A percentile compares a stretch with the other conserved stretches of the same genome.
phyloP scores from a whole-genome alignment of 805 yeast genomes.

The Komagataella phaffii region DNA sequence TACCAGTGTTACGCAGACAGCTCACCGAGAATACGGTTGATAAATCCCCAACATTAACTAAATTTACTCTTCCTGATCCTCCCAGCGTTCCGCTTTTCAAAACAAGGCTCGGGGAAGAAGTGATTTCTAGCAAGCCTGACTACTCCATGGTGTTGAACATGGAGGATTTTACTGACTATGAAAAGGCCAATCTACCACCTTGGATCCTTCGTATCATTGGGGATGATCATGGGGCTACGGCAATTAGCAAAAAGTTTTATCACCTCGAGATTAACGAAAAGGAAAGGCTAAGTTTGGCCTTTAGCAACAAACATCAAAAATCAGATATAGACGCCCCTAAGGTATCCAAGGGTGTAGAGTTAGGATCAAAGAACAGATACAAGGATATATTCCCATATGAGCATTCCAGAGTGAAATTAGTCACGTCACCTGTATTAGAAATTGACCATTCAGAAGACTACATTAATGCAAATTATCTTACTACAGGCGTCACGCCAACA shows the following conservation, averaged over 20 bases:
- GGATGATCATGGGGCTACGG: conserved; percentile 21
- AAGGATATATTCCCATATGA: conserved; percentile 83
- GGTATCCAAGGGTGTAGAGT: conserved; percentile 67
- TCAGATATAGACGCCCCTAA: conserved; percentile 19
- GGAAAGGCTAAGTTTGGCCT: conserved; percentile 40
- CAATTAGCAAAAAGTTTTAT: conserved; percentile 41
- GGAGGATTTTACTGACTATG: conserved; percentile 1
- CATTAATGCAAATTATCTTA: conserved; percentile 76
- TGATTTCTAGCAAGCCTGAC: conserved; percentile 14
- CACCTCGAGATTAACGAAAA: conserved; percentile 59
- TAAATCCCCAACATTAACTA: conserved; percentile 14
- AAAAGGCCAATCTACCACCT: conserved; percentile 23
- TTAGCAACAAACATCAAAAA: conserved; percentile 8
- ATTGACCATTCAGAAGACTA: conserved; percentile 30
- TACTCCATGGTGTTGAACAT: conserved; percentile 12
- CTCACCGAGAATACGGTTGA: neutral
- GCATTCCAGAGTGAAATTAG: conserved; percentile 63
- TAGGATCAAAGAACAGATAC: conserved; percentile 73
- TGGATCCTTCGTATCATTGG: conserved; percentile 36
- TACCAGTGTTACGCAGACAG: conserved; percentile 13
- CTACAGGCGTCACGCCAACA: conserved; percentile 21
- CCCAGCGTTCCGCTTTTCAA: conserved; percentile 29
- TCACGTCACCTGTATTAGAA: conserved; percentile 9
- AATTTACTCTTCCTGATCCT: conserved; percentile 38
- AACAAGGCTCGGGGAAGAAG: conserved; percentile 42